Base-by-base conservation (phyloP, 306 rosid genomes). In the Trichosanthes cucumerina region DNA sequence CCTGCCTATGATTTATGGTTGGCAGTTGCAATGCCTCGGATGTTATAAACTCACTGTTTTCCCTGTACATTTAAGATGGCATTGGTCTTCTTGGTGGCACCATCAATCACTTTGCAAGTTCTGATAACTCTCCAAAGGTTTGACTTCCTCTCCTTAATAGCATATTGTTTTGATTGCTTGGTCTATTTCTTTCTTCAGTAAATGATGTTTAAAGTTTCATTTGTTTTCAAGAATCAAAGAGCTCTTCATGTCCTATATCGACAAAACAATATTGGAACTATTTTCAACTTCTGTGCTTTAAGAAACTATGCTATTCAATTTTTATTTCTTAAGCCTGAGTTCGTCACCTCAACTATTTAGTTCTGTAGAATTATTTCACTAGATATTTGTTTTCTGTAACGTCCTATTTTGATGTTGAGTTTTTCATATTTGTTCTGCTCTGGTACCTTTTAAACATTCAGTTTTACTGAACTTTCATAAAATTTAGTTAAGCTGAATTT, bases 81-180 rank as follows among this genome's bases (percentile, higher is more conserved):
- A 83, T 90, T 65, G 99, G 97, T 83, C 85, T 95, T 82, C 97
- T 95, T 39, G 97, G 97, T 79, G 99, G 97, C 80, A 89, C 91
- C 88, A 88, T 91, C 84, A 87, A 85, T 86, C 92, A 87, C 85
- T 88, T 91, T 79, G 93, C 78, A 72, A 87, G 89, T 3, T 78
- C 79, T 84, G 84, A 86, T 79, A 90, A 88, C 50, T 89, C 97
- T 73, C 96, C 97, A 43, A 95, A 91, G 99, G 97, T 95, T 86
- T 62, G 75, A 78, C 75, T 84, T 81, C 71, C 53, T 60, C 77
- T 79, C 81, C 81, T 64, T 39, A 33, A 66, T 39, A 26, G 16
- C 36, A 21, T 46, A 2, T 78, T 46, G 13, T 46, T 73, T 26
- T 73, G 26, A 73, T 73, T 71, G 76, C 66, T 19, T 36, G 34